Percentiles rank a stretch among this genome's conserved stretches.
These are phyloP conservation scores for Magnolia changhungtana DNA, from an alignment of 164 flowering plant species.

Conservation along the genomic window DNA sequence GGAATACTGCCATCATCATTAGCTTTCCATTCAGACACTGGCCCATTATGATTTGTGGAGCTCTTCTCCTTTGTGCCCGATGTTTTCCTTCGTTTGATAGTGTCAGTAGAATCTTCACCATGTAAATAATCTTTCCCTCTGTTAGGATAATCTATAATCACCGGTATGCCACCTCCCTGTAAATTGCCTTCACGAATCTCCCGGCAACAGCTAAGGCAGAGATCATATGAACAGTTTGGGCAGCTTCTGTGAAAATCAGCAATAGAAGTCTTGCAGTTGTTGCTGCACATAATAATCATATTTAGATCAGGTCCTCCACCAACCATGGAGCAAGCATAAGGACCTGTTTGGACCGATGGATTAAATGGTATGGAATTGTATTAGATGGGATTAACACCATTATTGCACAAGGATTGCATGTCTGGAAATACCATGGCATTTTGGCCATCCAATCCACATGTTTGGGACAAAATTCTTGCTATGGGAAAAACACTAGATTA, in stretches of 20 bases:
- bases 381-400: too few relatives aligned
- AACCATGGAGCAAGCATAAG: background rate
- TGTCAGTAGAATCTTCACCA: background rate
- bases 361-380: too few relatives aligned
- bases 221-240: slow-evolving; percentile 17
- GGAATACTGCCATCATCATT: slow-evolving; percentile 1
- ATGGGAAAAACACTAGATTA: too few relatives aligned
- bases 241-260: slow-evolving; percentile 20
- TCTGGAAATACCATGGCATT: too few relatives aligned
- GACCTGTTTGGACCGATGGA: too few relatives aligned
- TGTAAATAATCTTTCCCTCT: slow-evolving; percentile 2
- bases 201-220: slow-evolving; percentile 19
- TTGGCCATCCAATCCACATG: too few relatives aligned
- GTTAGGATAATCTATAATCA: background rate
- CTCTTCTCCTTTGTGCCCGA: background rate
- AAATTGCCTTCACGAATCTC: slow-evolving; percentile 12
- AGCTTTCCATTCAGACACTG: slow-evolving; percentile 5
- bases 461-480: too few relatives aligned
- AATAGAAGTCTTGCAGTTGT: slow-evolving; percentile 20
- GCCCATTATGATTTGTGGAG: background rate
- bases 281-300: slow-evolving; percentile 11
- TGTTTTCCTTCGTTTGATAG: background rate
- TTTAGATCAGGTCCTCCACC: background rate
- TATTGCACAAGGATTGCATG: too few relatives aligned
- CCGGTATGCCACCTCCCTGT: background rate